Percentiles rank a stretch among this genome's conserved stretches.
Evolutionary conservation across 2,329 filamentous ascomycete species (phyloP).

Genomic region (Arthrobotrys pseudoclavata): DNA sequence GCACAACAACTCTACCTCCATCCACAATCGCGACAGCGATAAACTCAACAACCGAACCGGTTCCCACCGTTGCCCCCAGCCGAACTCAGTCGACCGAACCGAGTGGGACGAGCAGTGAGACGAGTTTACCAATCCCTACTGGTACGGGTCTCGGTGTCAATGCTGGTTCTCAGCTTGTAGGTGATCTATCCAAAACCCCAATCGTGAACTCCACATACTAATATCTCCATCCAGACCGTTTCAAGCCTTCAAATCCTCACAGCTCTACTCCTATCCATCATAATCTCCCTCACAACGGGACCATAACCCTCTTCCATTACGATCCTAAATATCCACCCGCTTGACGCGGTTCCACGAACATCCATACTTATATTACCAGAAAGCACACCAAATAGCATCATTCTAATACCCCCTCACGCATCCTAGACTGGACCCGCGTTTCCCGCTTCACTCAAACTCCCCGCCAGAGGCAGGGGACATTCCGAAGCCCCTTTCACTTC

Average conservation of each 20-base stretch:
- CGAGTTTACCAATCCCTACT: slow-evolving; percentile 16
- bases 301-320: neutral
- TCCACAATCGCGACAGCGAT: slow-evolving; percentile 1
- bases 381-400: slow-evolving; percentile 6
- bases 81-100: neutral
- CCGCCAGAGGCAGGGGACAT: neutral
- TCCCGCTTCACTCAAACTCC: neutral
- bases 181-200: neutral
- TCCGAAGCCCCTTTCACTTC: neutral
- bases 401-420: neutral
- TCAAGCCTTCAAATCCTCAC: neutral
- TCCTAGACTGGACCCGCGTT: neutral
- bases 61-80: neutral
- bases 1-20: slow-evolving; percentile 28
- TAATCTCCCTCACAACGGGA: neutral
- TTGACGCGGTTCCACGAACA: slow-evolving; percentile 1
- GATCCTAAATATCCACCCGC: neutral
- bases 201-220: neutral
- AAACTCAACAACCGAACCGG: neutral
- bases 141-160: slow-evolving; percentile 11
- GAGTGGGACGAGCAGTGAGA: neutral
- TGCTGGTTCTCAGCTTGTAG: slow-evolving; percentile 5
- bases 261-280: neutral
- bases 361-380: neutral
- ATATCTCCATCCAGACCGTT: neutral